Evolutionary conservation across 2,329 filamentous ascomycete genomes (phyloP).

Genomic region (Geosmithia putterillii): DNA sequence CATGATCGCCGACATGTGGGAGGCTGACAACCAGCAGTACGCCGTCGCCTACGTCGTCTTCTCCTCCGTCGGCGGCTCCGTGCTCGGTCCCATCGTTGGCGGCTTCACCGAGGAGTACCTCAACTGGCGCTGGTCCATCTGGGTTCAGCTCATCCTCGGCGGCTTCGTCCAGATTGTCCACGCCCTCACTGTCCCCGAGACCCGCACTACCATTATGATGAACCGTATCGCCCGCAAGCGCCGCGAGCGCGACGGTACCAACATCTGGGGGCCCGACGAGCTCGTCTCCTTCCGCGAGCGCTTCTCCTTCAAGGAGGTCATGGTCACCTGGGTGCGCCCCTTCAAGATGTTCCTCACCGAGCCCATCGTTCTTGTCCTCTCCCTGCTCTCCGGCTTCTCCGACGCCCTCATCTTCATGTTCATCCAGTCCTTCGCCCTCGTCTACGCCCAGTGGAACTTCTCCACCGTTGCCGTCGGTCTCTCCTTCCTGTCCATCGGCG

Average conservation of each 20-base stretch:
- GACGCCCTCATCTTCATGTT: constrained; percentile 71
- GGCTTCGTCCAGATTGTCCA: constrained; percentile 56
- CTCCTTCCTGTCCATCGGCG: constrained; percentile 51
- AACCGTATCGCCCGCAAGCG: constrained; percentile 64
- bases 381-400: constrained; percentile 59
- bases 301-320: constrained; percentile 44
- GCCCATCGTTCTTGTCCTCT: constrained; percentile 60
- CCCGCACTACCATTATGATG: constrained; percentile 64
- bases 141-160: constrained; percentile 76
- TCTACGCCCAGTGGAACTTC: constrained; percentile 58
- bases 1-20: constrained; percentile 66
- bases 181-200: constrained; percentile 62
- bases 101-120: constrained; percentile 60
- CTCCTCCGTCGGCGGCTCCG: constrained; percentile 65
- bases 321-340: constrained; percentile 46
- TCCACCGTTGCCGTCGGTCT: constrained; percentile 42
- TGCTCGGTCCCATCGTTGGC: constrained; percentile 67
- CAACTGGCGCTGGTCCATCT: constrained; percentile 62
- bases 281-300: constrained; percentile 46
- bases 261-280: constrained; percentile 64
- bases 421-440: constrained; percentile 56
- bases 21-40: constrained; percentile 59
- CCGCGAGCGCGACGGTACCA: constrained; percentile 39
- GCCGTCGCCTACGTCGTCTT: constrained; percentile 68
- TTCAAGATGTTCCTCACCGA: constrained; percentile 65